phyloP scores from a whole-genome alignment of 768 basidiomycete species.

The Rhodosporidiobolus sp. region DNA sequence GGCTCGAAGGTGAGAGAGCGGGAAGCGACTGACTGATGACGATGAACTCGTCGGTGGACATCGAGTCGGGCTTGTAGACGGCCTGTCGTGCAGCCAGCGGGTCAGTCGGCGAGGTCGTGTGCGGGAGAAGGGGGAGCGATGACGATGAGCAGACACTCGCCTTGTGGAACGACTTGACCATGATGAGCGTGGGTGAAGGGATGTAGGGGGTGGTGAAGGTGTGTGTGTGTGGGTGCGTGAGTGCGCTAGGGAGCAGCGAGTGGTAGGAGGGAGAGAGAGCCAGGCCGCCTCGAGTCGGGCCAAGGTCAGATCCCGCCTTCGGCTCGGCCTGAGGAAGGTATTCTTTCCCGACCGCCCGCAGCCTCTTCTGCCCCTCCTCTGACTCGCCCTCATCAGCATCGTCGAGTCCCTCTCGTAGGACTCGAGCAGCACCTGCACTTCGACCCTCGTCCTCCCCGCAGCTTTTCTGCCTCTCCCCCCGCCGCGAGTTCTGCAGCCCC shows the following conservation, averaged over 20 bases:
- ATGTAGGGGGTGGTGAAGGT: background rate
- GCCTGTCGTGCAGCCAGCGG: conserved; percentile 54
- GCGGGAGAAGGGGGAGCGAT: background rate
- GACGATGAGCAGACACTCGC: background rate
- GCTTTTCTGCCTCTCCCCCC: no score
- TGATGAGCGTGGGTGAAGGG: background rate
- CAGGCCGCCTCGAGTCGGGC: no score
- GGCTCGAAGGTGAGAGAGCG: conserved; percentile 55
- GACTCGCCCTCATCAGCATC: no score
- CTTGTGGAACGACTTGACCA: conserved; percentile 10
- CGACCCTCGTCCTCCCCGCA: no score
- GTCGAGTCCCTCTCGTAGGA: no score
- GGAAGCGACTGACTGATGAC: conserved; percentile 56
- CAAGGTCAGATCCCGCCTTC: no score
- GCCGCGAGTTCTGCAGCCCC: no score
- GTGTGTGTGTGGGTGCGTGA: background rate
- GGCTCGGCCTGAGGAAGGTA: no score
- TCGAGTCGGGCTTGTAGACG: conserved; percentile 72
- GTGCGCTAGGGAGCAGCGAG: background rate
- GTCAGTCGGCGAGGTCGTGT: background rate
- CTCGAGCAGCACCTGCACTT: no score
- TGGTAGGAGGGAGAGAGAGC: no score
- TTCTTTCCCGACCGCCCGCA: no score
- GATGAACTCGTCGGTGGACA: conserved; percentile 69
- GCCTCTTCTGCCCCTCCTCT: no score